Evolutionary conservation across 352 stramenopile species (phyloP).

Genomic region (Globisporangium camurandrum): DNA sequence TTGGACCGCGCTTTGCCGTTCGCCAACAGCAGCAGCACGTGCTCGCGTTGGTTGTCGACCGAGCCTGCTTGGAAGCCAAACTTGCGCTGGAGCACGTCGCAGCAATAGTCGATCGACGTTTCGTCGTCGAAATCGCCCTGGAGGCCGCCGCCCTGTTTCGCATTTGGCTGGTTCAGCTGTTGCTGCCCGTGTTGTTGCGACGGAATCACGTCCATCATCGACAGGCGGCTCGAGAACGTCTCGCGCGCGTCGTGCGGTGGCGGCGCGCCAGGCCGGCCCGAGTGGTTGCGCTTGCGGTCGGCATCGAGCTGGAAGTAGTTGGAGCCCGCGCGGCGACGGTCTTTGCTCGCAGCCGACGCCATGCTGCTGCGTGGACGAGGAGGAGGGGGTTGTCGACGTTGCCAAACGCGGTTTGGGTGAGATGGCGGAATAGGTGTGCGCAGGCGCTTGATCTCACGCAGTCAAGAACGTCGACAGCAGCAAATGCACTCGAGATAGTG

Average conservation of each 20-base stretch:
- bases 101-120: conserved; percentile 74
- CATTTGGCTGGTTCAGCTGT: conserved; percentile 18
- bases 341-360: conserved; percentile 12
- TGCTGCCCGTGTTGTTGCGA: conserved; percentile 21
- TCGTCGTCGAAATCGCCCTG: conserved; percentile 77
- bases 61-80: conserved; percentile 83
- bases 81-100: conserved; percentile 67
- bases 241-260: conserved; percentile 25
- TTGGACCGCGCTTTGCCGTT: conserved; percentile 61
- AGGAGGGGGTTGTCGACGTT: too few species aligned
- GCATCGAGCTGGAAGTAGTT: conserved; percentile 83
- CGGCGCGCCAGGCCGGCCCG: conserved; percentile 19
- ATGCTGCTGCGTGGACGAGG: too few species aligned
- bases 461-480: too few species aligned
- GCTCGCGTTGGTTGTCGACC: conserved; percentile 77
- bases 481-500: too few species aligned
- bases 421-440: too few species aligned
- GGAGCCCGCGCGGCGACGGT: conserved; percentile 64
- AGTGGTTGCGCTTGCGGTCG: conserved; percentile 67
- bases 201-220: conserved; percentile 59
- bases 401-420: too few species aligned
- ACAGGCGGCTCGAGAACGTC: conserved; percentile 49
- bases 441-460: too few species aligned
- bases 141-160: conserved; percentile 28
- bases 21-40: conserved; percentile 70